phyloP scores from a whole-genome alignment of 495 filamentous ascomycete genomes.

The Hypoxylon fragiforme region DNA sequence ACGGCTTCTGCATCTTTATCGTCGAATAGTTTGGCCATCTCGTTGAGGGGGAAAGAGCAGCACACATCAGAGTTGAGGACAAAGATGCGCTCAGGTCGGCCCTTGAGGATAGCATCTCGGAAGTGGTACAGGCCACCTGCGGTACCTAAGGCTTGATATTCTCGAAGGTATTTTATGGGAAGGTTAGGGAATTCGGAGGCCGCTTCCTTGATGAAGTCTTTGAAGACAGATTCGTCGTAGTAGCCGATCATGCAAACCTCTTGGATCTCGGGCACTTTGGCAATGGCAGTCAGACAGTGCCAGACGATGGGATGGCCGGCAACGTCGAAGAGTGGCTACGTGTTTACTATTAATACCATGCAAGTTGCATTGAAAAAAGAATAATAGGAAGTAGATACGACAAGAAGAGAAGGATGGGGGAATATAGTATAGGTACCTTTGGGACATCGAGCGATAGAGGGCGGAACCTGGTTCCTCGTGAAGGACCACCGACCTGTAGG shows the following conservation, averaged over 20 bases:
- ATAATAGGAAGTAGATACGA: too few relatives aligned
- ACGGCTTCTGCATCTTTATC: conserved; percentile 97
- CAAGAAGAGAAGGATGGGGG: too few relatives aligned
- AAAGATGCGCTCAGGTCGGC: conserved; percentile 90
- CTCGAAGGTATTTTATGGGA: conserved; percentile 91
- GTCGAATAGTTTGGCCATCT: conserved; percentile 92
- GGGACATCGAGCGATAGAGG: conserved; percentile 96
- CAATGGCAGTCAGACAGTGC: conserved; percentile 91
- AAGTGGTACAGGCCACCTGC: conserved; percentile 99
- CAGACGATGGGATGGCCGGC: conserved; percentile 97
- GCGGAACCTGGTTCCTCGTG: conserved; percentile 92
- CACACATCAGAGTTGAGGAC: conserved; percentile 98
- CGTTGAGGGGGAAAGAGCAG: conserved; percentile 95
- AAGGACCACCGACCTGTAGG: conserved; percentile 84
- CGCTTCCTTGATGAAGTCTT: conserved; percentile 94
- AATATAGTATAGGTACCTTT: conserved; percentile 64
- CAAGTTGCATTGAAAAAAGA: too few relatives aligned
- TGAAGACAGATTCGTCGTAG: conserved; percentile 96
- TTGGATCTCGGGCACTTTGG: conserved; percentile 87
- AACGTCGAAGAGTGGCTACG: conserved; percentile 95
- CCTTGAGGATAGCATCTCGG: conserved; percentile 97
- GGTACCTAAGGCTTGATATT: conserved; percentile 96
- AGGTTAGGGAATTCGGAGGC: conserved; percentile 83
- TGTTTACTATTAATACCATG: conserved; percentile 19
- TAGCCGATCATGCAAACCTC: conserved; percentile 98